Conservation (phyloP, 2,329 filamentous ascomycete genomes). For the Xylariales sp. region DNA sequence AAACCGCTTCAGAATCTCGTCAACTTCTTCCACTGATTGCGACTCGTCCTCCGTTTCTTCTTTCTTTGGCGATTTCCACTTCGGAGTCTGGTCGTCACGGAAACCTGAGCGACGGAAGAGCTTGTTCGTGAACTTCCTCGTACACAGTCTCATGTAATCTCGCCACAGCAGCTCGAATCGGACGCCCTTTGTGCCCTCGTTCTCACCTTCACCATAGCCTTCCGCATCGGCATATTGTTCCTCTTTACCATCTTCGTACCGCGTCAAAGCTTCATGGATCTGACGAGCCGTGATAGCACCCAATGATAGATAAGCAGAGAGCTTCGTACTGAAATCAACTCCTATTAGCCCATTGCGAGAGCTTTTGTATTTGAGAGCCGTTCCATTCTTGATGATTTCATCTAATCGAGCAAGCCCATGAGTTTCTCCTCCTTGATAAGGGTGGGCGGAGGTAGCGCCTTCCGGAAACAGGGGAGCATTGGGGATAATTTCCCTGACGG, state of each 20-base stretch:
- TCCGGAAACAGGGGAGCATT: slow-evolving; percentile 49
- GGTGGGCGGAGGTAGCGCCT: slow-evolving; percentile 54
- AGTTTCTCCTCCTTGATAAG: slow-evolving; percentile 64
- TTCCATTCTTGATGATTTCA: slow-evolving; percentile 46
- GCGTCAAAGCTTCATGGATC: slow-evolving; percentile 61
- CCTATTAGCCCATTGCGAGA: slow-evolving; percentile 70
- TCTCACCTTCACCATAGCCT: slow-evolving; percentile 67
- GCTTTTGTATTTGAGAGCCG: slow-evolving; percentile 61
- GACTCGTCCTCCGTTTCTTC: slow-evolving; percentile 30
- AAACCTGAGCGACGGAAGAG: slow-evolving; percentile 66
- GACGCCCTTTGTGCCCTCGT: slow-evolving; percentile 63
- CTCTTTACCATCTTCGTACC: slow-evolving; percentile 62
- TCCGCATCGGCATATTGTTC: slow-evolving; percentile 31
- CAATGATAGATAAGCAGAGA: slow-evolving; percentile 68
- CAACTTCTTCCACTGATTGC: slow-evolving; percentile 38
- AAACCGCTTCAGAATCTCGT: slow-evolving; percentile 51
- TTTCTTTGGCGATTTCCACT: slow-evolving; percentile 44
- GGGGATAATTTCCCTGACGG: slow-evolving; percentile 47
- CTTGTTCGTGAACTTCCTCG: slow-evolving; percentile 60
- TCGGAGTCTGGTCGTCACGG: slow-evolving; percentile 37
- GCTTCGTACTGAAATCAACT: slow-evolving; percentile 67
- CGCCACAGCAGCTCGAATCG: slow-evolving; percentile 73
- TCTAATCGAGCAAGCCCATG: slow-evolving; percentile 54
- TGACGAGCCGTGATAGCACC: slow-evolving; percentile 71
- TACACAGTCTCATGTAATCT: slow-evolving; percentile 77